Percentiles rank a stretch among this genome's conserved stretches.
Conservation (phyloP, 2,329 filamentous ascomycete species). For the Phialocephala sp. region DNA sequence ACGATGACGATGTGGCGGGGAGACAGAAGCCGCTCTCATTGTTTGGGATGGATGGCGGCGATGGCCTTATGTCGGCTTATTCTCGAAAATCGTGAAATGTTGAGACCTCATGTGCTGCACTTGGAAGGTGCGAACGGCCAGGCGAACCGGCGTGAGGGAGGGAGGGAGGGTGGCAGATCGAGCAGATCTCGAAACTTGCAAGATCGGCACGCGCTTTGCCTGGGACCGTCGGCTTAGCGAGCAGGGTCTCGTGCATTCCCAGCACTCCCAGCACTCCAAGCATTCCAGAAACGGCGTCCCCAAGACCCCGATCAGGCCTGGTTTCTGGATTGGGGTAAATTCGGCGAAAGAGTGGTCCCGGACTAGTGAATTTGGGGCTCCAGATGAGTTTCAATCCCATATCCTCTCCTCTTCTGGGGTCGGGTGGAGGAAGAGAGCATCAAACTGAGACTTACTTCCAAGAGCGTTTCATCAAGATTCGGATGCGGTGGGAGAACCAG, state of each 20-base stretch:
- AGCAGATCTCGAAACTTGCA: not conserved
- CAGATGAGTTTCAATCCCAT: not conserved
- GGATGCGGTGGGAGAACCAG: not conserved
- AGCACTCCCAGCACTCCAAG: too few species aligned
- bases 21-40: not conserved
- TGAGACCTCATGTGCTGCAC: too few species aligned
- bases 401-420: too few species aligned
- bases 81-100: not conserved
- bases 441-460: not conserved
- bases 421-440: not conserved
- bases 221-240: too few species aligned
- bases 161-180: not conserved
- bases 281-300: not conserved
- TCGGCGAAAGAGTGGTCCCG: not conserved
- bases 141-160: not conserved
- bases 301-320: not conserved
- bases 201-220: too few species aligned
- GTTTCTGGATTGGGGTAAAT: slow-evolving; percentile 1
- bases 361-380: not conserved
- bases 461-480: not conserved
- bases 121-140: too few species aligned
- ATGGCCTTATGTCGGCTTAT: not conserved
- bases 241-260: too few species aligned
- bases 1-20: slow-evolving; percentile 4
- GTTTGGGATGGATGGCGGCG: not conserved